Evolutionary conservation across 768 basidiomycete species (phyloP).

Genomic region (Kwoniella dejecticola): DNA sequence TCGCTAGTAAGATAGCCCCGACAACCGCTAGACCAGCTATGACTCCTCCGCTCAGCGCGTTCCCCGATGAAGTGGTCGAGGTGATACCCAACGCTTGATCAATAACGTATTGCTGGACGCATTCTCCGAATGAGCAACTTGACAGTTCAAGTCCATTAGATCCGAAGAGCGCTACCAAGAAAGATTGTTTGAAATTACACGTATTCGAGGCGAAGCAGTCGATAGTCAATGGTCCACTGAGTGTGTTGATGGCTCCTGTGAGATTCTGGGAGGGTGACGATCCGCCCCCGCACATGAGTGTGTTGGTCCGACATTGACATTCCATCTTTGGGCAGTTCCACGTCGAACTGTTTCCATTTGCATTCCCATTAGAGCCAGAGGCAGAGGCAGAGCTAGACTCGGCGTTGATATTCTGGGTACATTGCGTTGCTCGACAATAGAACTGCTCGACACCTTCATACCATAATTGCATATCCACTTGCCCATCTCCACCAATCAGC

Average conservation of each 20-base stretch:
- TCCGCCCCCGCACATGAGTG: conserved; percentile 70
- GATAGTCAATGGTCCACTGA: conserved; percentile 69
- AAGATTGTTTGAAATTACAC: conserved; percentile 76
- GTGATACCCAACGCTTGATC: conserved; percentile 60
- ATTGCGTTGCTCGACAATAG: conserved; percentile 72
- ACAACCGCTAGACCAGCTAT: conserved; percentile 88
- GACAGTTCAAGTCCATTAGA: conserved; percentile 68
- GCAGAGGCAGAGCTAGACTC: background rate
- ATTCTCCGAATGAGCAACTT: conserved; percentile 83
- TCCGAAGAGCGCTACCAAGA: conserved; percentile 73
- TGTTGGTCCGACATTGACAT: conserved; percentile 71
- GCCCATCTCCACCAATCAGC: conserved; percentile 28
- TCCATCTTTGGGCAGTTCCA: conserved; percentile 74
- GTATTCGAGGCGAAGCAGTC: conserved; percentile 64
- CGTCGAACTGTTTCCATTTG: conserved; percentile 57
- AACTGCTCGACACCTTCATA: conserved; percentile 65
- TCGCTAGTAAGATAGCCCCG: conserved; percentile 65
- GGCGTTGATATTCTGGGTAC: conserved; percentile 62
- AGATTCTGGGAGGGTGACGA: conserved; percentile 57
- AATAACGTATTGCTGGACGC: conserved; percentile 77
- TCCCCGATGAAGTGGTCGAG: conserved; percentile 48
- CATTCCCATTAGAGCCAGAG: too few species aligned
- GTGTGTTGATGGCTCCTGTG: conserved; percentile 65
- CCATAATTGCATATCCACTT: conserved; percentile 51
- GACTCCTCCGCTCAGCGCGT: conserved; percentile 73